Evolutionary conservation across 2,329 filamentous ascomycete genomes (phyloP), one percentile per base, ranked within the genome.

Genomic region (Sporothrix dimorphospora): DNA sequence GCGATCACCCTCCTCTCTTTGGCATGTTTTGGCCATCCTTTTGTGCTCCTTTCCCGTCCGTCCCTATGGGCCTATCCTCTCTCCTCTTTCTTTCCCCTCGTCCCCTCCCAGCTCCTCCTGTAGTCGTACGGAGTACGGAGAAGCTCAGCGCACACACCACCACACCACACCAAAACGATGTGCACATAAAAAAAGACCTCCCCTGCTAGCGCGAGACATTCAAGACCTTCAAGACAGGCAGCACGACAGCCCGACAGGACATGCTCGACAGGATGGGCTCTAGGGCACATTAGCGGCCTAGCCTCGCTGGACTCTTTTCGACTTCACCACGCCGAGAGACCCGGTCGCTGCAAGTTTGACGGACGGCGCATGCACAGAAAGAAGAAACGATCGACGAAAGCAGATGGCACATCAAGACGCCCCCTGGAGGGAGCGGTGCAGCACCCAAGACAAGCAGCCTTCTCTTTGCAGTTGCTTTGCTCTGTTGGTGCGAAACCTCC

Each of bases 391-490:
- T 65, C 59, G 63, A 66, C 63, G 5, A 19, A 66, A 45, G 38
- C n/a, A n/a, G n/a, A n/a, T n/a, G n/a, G n/a, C n/a, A n/a, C n/a
- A n/a, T n/a, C n/a, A n/a, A n/a, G n/a, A n/a, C n/a, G n/a, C n/a
- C n/a, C n/a, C n/a, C n/a, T n/a, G n/a, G n/a, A n/a, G n/a, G n/a
- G n/a, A n/a, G n/a, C n/a, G n/a, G n/a, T 65, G 61, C 38, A 34
- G 61, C 61, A 42, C 61, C 61, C 61, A 66, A 66, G 61, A 66
- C 40, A 4, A 27, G 24, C 61, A 66, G 61, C 61, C 61, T 66
- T 49, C 42, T 66, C 40, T n/a, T 9, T 49, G 16, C 27, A 8
- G 11, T 51, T 34, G 12, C 14, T n/a, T 38, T 5, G 51, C 8
- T 67, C 4, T n/a, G n/a, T n/a, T n/a, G n/a, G n/a, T n/a, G n/a